Evolutionary conservation across 2,329 filamentous ascomycete species (phyloP).

Genomic region (Neophaeococcomyces aloes): DNA sequence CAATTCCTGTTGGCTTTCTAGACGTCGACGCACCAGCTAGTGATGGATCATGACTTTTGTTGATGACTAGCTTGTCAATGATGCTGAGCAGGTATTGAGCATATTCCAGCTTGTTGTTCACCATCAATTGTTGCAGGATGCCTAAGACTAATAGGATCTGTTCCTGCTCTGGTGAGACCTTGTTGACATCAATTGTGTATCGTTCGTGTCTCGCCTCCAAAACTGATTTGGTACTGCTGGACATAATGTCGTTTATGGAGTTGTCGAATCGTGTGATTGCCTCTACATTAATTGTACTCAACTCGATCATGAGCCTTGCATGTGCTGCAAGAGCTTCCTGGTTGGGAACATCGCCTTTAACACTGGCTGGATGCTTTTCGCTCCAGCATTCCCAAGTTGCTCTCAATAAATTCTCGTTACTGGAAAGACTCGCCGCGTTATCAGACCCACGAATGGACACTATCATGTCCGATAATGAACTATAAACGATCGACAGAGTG

Average conservation of each 20-base stretch:
- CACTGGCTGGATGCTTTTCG: conserved; percentile 15
- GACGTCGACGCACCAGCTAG: conserved; percentile 9
- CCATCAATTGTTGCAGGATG: conserved; percentile 22
- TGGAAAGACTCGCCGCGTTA: not conserved
- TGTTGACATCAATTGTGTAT: conserved; percentile 21
- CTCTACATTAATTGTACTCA: conserved; percentile 10
- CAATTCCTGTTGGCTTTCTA: conserved; percentile 65
- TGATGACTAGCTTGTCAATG: conserved; percentile 55
- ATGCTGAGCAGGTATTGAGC: conserved; percentile 66
- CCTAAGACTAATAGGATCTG: conserved; percentile 10
- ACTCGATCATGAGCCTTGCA: conserved; percentile 13
- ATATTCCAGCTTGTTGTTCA: conserved; percentile 51
- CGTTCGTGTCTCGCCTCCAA: conserved; percentile 17
- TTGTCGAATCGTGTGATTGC: conserved; percentile 10
- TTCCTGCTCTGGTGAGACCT: conserved; percentile 18
- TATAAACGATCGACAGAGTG: not conserved
- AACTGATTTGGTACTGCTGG: conserved; percentile 11
- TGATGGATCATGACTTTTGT: conserved; percentile 9
- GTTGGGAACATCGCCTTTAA: conserved; percentile 13
- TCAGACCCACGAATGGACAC: not conserved
- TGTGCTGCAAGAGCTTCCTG: conserved; percentile 21
- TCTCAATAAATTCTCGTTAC: conserved; percentile 19
- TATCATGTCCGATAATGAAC: conserved; percentile 1
- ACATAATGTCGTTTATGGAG: conserved; percentile 1
- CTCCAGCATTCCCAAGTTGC: conserved; percentile 13